These are phyloP conservation scores for Nemophila menziesii DNA, from an alignment of 257 asterid species.

Conservation along the genomic window DNA sequence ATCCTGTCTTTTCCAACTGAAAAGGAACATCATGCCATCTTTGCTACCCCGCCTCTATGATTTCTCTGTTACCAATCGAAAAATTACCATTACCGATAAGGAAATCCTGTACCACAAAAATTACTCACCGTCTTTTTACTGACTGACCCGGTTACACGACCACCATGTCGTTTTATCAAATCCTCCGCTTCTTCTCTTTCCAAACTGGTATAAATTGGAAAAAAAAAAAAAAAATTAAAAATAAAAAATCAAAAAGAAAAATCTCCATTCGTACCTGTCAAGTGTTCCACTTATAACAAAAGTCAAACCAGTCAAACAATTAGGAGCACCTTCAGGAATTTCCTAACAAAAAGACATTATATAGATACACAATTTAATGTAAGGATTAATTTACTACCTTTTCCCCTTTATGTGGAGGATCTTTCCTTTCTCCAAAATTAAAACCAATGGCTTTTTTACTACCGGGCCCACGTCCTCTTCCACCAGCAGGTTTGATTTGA, in stretches of 20 bases:
- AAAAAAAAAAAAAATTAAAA: neutral
- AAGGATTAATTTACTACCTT: slow-evolving; percentile 43
- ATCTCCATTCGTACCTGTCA: slow-evolving; percentile 70
- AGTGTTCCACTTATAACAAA: slow-evolving; percentile 98
- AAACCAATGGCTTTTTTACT: slow-evolving; percentile 86
- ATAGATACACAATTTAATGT: slow-evolving; percentile 11
- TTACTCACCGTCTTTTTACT: slow-evolving; percentile 98
- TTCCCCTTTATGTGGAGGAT: slow-evolving; percentile 99
- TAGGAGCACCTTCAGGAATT: slow-evolving; percentile 87
- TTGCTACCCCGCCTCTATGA: too few species aligned
- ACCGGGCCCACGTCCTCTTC: slow-evolving; percentile 94
- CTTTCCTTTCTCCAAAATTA: slow-evolving; percentile 98
- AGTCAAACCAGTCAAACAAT: slow-evolving; percentile 83
- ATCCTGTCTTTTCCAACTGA: too few species aligned
- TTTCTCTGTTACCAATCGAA: too few species aligned
- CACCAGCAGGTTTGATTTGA: too few species aligned
- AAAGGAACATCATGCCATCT: too few species aligned
- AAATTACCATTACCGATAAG: too few species aligned
- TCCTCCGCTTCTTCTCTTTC: slow-evolving; percentile 99
- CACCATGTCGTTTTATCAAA: slow-evolving; percentile 90
- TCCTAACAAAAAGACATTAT: slow-evolving; percentile 31
- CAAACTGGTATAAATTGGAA: slow-evolving; percentile 41
- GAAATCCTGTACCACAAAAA: too few species aligned
- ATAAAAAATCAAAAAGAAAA: too few species aligned
- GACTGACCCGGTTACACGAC: slow-evolving; percentile 96